Conservation (phyloP, 1,284 basidiomycete genomes). For the Retiboletus flavoniger region DNA sequence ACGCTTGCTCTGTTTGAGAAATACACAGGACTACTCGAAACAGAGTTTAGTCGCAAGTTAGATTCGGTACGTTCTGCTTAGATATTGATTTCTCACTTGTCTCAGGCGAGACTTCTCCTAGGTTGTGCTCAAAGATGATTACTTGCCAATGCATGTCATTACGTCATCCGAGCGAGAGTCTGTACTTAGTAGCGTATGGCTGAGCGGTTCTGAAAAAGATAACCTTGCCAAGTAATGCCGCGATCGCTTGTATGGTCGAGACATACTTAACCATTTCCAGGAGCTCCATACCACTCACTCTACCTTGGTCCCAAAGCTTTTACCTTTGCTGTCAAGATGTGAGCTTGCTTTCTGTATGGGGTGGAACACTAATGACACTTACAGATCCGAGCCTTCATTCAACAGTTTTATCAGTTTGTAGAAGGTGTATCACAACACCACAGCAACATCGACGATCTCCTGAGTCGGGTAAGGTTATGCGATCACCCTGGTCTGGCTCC, state of each 20-base stretch:
- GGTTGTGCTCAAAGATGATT: slow-evolving; percentile 89
- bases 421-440: slow-evolving; percentile 93
- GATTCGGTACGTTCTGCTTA: slow-evolving; percentile 57
- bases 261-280: slow-evolving; percentile 40
- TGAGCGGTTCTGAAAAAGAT: slow-evolving; percentile 67
- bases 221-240: slow-evolving; percentile 59
- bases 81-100: background rate
- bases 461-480: slow-evolving; percentile 72
- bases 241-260: background rate
- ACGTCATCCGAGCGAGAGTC: slow-evolving; percentile 70
- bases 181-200: slow-evolving; percentile 84
- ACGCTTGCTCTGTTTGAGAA: slow-evolving; percentile 88
- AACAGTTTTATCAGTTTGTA: slow-evolving; percentile 96
- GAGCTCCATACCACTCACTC: slow-evolving; percentile 65
- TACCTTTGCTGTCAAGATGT: slow-evolving; percentile 94
- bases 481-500: background rate
- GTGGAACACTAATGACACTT: background rate
- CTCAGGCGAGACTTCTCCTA: slow-evolving; percentile 33
- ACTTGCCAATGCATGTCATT: slow-evolving; percentile 86
- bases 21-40: slow-evolving; percentile 82
- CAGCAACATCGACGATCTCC: slow-evolving; percentile 87
- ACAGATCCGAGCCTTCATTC: slow-evolving; percentile 88
- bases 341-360: slow-evolving; percentile 23
- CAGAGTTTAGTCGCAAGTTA: slow-evolving; percentile 81
- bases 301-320: slow-evolving; percentile 96